Base-by-base conservation (phyloP, 2,329 filamentous ascomycete genomes). In the Calonectria leucothoes region DNA sequence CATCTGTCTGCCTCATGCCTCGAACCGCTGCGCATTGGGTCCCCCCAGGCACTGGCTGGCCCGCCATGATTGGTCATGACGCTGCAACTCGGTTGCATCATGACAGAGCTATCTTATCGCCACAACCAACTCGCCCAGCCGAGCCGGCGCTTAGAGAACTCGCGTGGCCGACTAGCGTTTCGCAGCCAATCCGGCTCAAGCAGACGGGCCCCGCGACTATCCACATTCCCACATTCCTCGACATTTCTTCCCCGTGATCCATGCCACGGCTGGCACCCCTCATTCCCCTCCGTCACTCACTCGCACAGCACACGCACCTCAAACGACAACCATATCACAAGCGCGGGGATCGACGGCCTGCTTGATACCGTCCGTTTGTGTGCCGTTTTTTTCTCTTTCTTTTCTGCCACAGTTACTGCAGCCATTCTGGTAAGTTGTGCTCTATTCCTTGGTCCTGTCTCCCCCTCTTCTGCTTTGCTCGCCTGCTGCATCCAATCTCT, bases 161-260 rank as follows among this genome's bases (percentile, higher is more conserved):
- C 37, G n/a, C 35, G 37, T 61, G 55, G 17, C 55, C 37, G 25
- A 37, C 55, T 39, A 61, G 55, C 55, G 55, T 61, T 64, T 64
- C 59, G 59, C 59, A 42, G 23, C 59, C 59, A 64, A 64, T 64
- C 59, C 59, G 59, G 59, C 37, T 64, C 55, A 61, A 61, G 55
- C 33, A 61, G 33, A 15, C 55, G 55, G 39, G 55, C 55, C 55
- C 55, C 55, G 59, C 39, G 59, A 48, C 37, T 48, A 45, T 64
- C 37, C 59, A 64, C 59, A 64, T 48, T 48, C 59, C 37, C 59
- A 64, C 59, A 64, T 64, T 48, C 7, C 39, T 64, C 27, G 39
- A 64, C 59, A 64, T 64, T 64, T 64, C 59, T 48, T 64, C 59
- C 59, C 59, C 59, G 59, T 64, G 59, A 64, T 64, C 59, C 59